These are phyloP conservation scores for Schizochytrium sp. DNA, from an alignment of 108 stramenopile genomes.

Conservation along the genomic window DNA sequence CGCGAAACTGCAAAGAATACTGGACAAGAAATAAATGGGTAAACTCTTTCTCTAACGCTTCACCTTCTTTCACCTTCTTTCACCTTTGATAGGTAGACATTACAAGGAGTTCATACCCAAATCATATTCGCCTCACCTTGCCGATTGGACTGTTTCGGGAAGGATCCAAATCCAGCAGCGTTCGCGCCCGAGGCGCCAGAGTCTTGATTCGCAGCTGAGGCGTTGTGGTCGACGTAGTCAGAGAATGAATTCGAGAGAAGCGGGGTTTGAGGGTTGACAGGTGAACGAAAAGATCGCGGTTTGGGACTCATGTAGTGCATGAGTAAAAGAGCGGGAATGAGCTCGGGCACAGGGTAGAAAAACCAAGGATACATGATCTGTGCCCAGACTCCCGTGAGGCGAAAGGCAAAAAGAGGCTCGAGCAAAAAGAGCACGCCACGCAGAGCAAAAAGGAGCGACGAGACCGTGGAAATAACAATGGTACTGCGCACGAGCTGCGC, in stretches of 20 bases:
- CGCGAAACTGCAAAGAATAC: too few relatives aligned
- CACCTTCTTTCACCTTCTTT: too few relatives aligned
- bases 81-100: too few relatives aligned
- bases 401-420: neutral
- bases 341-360: slow-evolving; percentile 9
- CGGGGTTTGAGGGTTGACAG: neutral
- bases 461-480: neutral
- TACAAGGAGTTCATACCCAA: too few relatives aligned
- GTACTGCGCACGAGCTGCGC: neutral
- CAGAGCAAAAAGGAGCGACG: neutral
- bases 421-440: slow-evolving; percentile 4
- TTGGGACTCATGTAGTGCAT: neutral
- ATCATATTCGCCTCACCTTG: too few relatives aligned
- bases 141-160: too few relatives aligned
- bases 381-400: neutral
- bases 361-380: slow-evolving; percentile 17
- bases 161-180: too few relatives aligned
- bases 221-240: too few relatives aligned
- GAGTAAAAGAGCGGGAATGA: neutral
- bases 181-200: too few relatives aligned
- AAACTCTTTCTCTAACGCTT: too few relatives aligned
- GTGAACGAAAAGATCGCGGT: neutral
- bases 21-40: too few relatives aligned
- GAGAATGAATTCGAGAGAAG: neutral
- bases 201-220: too few relatives aligned